Percentiles rank a stretch among this genome's conserved stretches.
Conservation (phyloP, 2,329 filamentous ascomycete genomes). For the Xylaria sp. region DNA sequence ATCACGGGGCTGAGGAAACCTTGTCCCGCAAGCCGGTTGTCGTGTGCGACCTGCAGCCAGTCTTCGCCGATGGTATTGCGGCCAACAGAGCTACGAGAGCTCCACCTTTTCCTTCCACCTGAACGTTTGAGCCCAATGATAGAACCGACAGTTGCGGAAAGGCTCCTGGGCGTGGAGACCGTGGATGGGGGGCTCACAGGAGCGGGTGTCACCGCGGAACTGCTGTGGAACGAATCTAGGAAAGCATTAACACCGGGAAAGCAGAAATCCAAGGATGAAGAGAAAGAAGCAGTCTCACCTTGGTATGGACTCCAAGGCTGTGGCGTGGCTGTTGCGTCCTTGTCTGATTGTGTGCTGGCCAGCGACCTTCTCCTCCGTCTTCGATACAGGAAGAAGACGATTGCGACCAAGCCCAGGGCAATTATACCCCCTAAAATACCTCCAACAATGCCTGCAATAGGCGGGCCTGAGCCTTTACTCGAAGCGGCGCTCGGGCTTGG, state of each 20-base stretch:
- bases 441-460: conserved; percentile 33
- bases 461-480: neutral
- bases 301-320: conserved; percentile 39
- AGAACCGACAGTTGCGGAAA: conserved; percentile 28
- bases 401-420: conserved; percentile 25
- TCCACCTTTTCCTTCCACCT: conserved; percentile 13
- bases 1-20: neutral
- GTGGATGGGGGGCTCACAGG: conserved; percentile 13
- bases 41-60: neutral
- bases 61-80: neutral
- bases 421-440: conserved; percentile 32
- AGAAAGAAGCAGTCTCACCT: conserved; percentile 18
- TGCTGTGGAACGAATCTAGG: conserved; percentile 30
- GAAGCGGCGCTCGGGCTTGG: neutral
- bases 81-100: neutral
- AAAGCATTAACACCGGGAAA: conserved; percentile 6
- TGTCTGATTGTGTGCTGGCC: neutral
- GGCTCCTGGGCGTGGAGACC: conserved; percentile 7
- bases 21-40: conserved; percentile 2
- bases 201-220: conserved; percentile 2
- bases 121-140: conserved; percentile 22
- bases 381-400: conserved; percentile 30
- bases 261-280: neutral
- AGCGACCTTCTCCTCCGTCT: conserved; percentile 22
- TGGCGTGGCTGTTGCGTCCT: conserved; percentile 3